These are phyloP conservation scores for Polygonum maritimum DNA, from an alignment of 148 eudicot genomes.

Conservation along the genomic window DNA sequence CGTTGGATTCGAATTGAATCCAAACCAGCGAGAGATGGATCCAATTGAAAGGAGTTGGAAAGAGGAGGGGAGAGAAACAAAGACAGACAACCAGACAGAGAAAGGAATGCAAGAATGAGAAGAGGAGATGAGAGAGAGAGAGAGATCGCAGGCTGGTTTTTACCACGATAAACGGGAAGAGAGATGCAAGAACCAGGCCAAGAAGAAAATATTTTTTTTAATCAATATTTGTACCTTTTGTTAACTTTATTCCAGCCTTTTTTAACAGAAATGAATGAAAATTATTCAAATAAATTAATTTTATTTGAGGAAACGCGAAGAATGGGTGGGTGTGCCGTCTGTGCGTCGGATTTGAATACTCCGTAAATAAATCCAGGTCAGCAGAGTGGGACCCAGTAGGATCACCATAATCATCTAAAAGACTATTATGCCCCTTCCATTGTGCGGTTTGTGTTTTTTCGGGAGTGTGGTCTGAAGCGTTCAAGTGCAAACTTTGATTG, in stretches of 20 bases:
- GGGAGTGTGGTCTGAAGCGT: background rate
- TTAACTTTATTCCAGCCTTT: background rate
- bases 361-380: background rate
- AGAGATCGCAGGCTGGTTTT: conserved; percentile 6
- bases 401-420: too few relatives aligned
- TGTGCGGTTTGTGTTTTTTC: too few relatives aligned
- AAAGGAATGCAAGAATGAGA: background rate
- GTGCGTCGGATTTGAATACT: too few relatives aligned
- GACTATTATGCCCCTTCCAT: too few relatives aligned
- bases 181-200: background rate
- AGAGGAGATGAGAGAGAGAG: conserved; percentile 4
- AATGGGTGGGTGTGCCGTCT: background rate
- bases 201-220: background rate
- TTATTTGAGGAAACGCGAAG: background rate
- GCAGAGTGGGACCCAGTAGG: background rate
- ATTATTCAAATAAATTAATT: too few relatives aligned
- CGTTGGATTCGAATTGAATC: conserved; percentile 10
- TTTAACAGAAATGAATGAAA: background rate
- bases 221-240: background rate
- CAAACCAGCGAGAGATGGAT: conserved; percentile 8
- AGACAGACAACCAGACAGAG: background rate
- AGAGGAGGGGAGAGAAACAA: conserved; percentile 4
- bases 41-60: conserved; percentile 10
- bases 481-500: background rate
- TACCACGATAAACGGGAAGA: conserved; percentile 5